These are phyloP conservation scores for Cercophora sp. DNA, from an alignment of 495 filamentous ascomycete genomes.

Conservation along the genomic window DNA sequence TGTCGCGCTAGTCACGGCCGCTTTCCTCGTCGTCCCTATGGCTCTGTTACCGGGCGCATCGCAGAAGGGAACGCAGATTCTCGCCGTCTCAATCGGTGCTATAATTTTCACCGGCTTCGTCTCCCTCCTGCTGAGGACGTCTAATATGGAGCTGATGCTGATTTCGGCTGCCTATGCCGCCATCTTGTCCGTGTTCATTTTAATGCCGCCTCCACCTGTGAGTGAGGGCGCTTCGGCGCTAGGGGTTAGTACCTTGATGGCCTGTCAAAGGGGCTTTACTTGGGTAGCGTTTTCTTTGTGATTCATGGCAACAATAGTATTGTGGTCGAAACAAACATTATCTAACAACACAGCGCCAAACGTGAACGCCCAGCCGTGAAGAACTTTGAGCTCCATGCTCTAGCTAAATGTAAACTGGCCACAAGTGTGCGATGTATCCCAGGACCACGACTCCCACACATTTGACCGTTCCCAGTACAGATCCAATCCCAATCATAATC, in stretches of 20 bases:
- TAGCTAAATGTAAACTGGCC: background rate
- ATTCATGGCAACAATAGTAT: background rate
- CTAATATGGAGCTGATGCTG: constrained; percentile 3
- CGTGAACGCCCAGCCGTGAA: background rate
- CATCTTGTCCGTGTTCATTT: background rate
- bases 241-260: background rate
- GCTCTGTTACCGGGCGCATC: background rate
- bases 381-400: background rate
- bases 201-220: background rate
- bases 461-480: background rate
- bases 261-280: background rate
- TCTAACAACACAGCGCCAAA: background rate
- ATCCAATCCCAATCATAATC: background rate
- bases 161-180: constrained; percentile 4
- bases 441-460: background rate
- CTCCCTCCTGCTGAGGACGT: constrained; percentile 1
- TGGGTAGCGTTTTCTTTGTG: background rate
- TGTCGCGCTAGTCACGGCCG: constrained; percentile 1
- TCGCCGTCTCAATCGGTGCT: background rate
- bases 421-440: background rate
- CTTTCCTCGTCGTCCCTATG: background rate
- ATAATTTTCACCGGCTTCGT: background rate
- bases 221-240: background rate
- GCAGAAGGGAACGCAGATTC: background rate
- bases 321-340: background rate